A percentile compares a stretch with the other conserved stretches of the same genome.
Conservation (phyloP, 768 basidiomycete species). For the Rhizopogon rudus region DNA sequence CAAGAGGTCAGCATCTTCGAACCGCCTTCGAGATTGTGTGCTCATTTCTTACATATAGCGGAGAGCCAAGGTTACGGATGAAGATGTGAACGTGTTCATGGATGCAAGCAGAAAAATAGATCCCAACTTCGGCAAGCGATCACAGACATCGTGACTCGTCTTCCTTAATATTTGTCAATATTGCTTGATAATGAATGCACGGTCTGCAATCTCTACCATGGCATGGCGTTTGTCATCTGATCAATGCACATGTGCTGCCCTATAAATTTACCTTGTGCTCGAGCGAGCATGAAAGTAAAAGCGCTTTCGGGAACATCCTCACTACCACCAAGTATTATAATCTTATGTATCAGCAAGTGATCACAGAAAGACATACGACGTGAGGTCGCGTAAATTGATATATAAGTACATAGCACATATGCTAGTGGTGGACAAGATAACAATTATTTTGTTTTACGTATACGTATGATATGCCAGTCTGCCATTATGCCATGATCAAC, state of each 20-base stretch:
- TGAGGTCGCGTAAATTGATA: too few species aligned
- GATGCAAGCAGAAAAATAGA: slow-evolving; percentile 74
- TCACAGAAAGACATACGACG: not conserved
- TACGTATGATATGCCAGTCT: not conserved
- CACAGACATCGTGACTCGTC: not conserved
- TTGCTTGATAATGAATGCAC: not conserved
- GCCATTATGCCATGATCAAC: slow-evolving; percentile 9
- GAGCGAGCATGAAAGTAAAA: too few species aligned
- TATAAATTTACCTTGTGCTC: too few species aligned
- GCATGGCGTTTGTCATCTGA: too few species aligned
- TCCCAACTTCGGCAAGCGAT: slow-evolving; percentile 40
- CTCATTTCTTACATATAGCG: slow-evolving; percentile 43
- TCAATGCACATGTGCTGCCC: too few species aligned
- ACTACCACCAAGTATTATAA: not conserved
- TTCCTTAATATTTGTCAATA: not conserved
- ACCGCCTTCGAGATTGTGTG: not conserved
- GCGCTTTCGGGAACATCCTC: not conserved
- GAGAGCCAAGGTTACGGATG: slow-evolving; percentile 76
- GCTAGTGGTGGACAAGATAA: too few species aligned
- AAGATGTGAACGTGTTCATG: slow-evolving; percentile 73
- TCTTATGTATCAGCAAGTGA: not conserved
- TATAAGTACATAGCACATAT: too few species aligned
- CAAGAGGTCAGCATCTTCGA: slow-evolving; percentile 54
- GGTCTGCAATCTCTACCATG: too few species aligned
- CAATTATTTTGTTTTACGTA: not conserved